These are phyloP conservation scores for Clausena lansium DNA, from an alignment of 345 rosid genomes.

Conservation along the genomic window DNA sequence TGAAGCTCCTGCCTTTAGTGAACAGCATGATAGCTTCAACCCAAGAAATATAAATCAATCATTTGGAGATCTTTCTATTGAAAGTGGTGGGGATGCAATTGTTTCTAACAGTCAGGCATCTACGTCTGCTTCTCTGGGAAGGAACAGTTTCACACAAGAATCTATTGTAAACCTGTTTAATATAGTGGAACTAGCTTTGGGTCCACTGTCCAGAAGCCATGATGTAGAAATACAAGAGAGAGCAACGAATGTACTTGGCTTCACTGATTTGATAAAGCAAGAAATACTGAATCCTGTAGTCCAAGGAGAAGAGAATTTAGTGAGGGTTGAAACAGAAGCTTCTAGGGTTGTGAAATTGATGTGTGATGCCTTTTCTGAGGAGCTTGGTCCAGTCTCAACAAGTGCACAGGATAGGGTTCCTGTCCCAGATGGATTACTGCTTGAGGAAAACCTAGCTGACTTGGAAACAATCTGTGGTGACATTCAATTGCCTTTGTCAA, in stretches of 20 bases:
- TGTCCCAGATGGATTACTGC: slow-evolving; percentile 63
- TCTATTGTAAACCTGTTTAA: slow-evolving; percentile 52
- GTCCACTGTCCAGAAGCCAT: slow-evolving; percentile 47
- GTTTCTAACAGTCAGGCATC: slow-evolving; percentile 23
- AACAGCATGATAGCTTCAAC: slow-evolving; percentile 30
- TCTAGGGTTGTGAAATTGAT: slow-evolving; percentile 43
- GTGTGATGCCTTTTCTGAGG: slow-evolving; percentile 64
- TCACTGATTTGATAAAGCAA: slow-evolving; percentile 54
- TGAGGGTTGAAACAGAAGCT: slow-evolving; percentile 32
- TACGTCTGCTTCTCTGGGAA: slow-evolving; percentile 24
- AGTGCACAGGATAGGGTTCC: slow-evolving; percentile 66
- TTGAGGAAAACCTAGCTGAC: slow-evolving; percentile 67
- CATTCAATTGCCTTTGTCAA: slow-evolving; percentile 37
- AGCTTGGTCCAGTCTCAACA: slow-evolving; percentile 70
- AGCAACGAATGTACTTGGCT: slow-evolving; percentile 64
- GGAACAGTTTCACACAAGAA: slow-evolving; percentile 35
- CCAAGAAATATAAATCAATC: slow-evolving; percentile 30
- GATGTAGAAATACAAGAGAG: slow-evolving; percentile 91
- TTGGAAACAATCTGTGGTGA: slow-evolving; percentile 61
- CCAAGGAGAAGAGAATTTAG: slow-evolving; percentile 25
- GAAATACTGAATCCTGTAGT: slow-evolving; percentile 25
- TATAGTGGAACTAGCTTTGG: slow-evolving; percentile 52
- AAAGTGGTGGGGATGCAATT: slow-evolving; percentile 23
- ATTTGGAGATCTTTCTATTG: slow-evolving; percentile 30
- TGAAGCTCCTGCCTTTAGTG: slow-evolving; percentile 11